phyloP scores from a whole-genome alignment of 2,329 filamentous ascomycete species.

The Epichloe scottii region DNA sequence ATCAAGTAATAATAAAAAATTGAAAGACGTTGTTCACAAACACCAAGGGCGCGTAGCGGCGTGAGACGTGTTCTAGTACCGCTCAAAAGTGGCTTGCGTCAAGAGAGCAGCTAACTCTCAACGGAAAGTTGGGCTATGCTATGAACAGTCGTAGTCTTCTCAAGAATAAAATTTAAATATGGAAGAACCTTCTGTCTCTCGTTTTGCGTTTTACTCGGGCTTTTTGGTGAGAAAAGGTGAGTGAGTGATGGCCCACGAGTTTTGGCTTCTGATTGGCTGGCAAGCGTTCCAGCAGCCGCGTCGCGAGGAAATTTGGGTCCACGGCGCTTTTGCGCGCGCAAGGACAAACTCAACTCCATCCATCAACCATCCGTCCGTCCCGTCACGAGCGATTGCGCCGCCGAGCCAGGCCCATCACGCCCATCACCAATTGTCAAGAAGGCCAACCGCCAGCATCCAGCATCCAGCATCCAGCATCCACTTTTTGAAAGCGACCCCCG shows the following conservation, averaged over 20 bases:
- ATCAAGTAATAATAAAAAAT: neutral
- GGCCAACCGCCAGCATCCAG: neutral
- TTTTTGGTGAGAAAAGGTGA: neutral
- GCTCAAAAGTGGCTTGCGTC: neutral
- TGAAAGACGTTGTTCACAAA: neutral
- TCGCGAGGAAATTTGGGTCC: constrained; percentile 26
- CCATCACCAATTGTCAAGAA: constrained; percentile 1
- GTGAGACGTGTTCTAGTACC: neutral
- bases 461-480: neutral
- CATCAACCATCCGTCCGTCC: constrained; percentile 4
- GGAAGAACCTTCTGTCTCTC: neutral
- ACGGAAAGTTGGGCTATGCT: neutral
- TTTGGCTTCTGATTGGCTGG: constrained; percentile 16
- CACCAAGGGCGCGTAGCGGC: too few species aligned
- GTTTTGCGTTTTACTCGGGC: neutral
- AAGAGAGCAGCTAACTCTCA: neutral
- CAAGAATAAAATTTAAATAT: neutral
- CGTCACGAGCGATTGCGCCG: constrained; percentile 8
- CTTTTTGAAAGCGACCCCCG: neutral
- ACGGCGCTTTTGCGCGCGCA: constrained; percentile 11
- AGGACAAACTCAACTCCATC: constrained; percentile 6
- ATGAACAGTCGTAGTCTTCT: neutral
- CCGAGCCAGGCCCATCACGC: constrained; percentile 3
- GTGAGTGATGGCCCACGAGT: neutral
- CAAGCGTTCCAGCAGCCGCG: constrained; percentile 15